phyloP scores from a whole-genome alignment of 176 grass and related monocot genomes.

The Zoysia japonica region DNA sequence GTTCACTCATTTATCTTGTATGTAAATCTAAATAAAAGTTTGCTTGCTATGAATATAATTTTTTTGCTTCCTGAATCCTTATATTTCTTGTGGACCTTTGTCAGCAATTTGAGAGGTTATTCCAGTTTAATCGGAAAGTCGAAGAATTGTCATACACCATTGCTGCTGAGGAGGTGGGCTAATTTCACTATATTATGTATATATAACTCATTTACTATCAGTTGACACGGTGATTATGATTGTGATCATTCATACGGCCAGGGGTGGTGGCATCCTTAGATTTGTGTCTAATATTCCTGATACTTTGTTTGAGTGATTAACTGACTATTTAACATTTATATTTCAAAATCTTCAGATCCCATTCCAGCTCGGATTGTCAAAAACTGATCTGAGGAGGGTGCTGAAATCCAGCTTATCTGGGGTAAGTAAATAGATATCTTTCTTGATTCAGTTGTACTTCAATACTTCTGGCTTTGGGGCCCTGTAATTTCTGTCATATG shows the following conservation, averaged over 20 bases:
- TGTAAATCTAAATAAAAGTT: constrained; percentile 32
- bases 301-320: background rate
- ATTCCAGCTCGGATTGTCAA: constrained; percentile 90
- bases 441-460: constrained; percentile 8
- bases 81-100: constrained; percentile 35
- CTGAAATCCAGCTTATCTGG: constrained; percentile 85
- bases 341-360: constrained; percentile 67
- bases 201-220: constrained; percentile 8
- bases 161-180: constrained; percentile 78
- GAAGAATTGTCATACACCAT: constrained; percentile 87
- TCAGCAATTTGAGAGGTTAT: constrained; percentile 97
- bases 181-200: constrained; percentile 34
- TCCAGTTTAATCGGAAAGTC: constrained; percentile 86
- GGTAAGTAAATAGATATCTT: constrained; percentile 59
- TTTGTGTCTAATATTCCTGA: constrained; percentile 16
- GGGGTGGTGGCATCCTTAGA: background rate
- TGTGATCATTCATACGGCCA: background rate
- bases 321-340: constrained; percentile 12
- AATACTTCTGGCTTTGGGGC: constrained; percentile 18
- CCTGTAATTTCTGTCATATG: background rate
- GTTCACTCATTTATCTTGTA: constrained; percentile 89
- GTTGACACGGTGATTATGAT: background rate
- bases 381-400: constrained; percentile 89
- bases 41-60: constrained; percentile 12
- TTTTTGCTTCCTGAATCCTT: constrained; percentile 25